Base-by-base conservation (phyloP, 352 stramenopile genomes). In the Salisapilia sapeloensis region DNA sequence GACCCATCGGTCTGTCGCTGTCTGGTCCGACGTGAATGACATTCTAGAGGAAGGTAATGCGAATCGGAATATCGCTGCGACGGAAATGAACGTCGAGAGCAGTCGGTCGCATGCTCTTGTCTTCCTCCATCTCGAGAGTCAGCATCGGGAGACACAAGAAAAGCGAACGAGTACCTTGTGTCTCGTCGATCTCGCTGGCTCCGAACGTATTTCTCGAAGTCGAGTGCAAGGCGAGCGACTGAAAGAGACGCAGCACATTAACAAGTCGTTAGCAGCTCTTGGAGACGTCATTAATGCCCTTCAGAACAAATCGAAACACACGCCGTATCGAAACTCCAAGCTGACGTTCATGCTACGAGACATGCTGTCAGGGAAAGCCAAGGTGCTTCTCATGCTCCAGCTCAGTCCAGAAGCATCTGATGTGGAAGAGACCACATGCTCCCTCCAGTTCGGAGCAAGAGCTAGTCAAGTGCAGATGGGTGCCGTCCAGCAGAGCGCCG, bases 181-280 rank as follows among this genome's bases (percentile, higher is more conserved):
- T 59, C 83, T 99, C 29, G 93, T 98, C 8, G 95, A 99, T 61
- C 66, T 99, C 24, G 95, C 95, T 4, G 90, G 90, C n/a, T 97
- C 92, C 6, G 93, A 99, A 46, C 75, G 91, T 18, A 77, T 96
- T 28, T 75, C 66, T 20, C 66, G 70, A n/a, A 85, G 66, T 26
- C 60, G 84, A 45, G 76, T 87, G 7, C 60, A 83, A 24, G 77
- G 69, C 12, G 74, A 91, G 20, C 67, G 71, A 0, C 52, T 98
- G 24, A 95, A 96, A 40, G 94, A 99, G 45, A 95, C 94, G 9
- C 89, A 97, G 44, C 83, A 97, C 48, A 98, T 98, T 50, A 99
- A 99, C 79, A 98, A 98, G 62, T 97, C 80, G 31, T 66, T 99
- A 16, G 86, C 79, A 12, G 93, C 94, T 24, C 67, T 99, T 14